Evolutionary conservation across 441 rosid genomes (phyloP), one percentile per base, ranked within the genome.

Genomic region (Rhodomyrtus psidioides): DNA sequence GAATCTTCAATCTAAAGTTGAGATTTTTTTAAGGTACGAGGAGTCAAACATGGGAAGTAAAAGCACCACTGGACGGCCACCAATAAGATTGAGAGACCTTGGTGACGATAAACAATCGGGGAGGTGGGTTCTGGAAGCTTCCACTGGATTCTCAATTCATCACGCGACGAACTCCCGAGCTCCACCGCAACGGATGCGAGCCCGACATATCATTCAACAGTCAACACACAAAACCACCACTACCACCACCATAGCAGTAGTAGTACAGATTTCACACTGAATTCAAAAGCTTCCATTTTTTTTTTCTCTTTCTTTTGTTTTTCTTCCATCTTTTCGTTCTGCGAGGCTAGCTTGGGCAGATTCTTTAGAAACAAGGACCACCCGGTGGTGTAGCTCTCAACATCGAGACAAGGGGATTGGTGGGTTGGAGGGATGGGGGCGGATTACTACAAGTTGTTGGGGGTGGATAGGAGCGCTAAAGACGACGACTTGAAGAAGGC

Each of bases 401-500:
- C 53, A 12, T 12, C 53, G 4, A 90, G 87, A 85, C 86, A 88
- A 83, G 86, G 87, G 87, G 90, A 34, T 84, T 86, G 28, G 85
- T 85, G 65, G 58, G 88, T 60, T 70, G 84, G 75, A 27, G 88
- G 30, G 58, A 96, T 94, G 98, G 98, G 95, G 6, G 91, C 90
- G 39, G 98, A 96, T 89, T 96, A 93, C 89, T 95, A 96, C 91
- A 95, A 93, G 91, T 79, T 94, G 70, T 86, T 96, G 87, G 91
- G 91, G 87, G 97, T 96, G 12, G 96, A 93, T 86, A 89, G 87
- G 87, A 89, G 86, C 83, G 94, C 95, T 7, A 95, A 84, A 79
- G 98, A 96, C 79, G 98, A 96, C 34, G 98, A 96, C 84, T 90
- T 96, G 89, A 95, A 94, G 93, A 96, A 93, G 87, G 96, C 96